These are phyloP conservation scores for Dendrobium officinale DNA, from an alignment of 106 monocot genomes.

Conservation along the genomic window DNA sequence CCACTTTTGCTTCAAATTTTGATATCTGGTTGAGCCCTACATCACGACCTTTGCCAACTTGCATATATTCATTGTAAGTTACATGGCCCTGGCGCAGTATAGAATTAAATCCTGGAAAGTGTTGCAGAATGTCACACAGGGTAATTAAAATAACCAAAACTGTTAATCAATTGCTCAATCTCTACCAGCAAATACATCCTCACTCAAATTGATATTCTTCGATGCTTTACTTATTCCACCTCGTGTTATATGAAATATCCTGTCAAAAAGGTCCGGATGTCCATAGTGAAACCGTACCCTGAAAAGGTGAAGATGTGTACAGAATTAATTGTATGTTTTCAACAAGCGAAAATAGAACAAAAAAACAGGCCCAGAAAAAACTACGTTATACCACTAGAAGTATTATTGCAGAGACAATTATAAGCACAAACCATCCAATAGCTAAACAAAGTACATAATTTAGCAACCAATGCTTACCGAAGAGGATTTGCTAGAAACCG, in stretches of 20 bases:
- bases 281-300: conserved; percentile 94
- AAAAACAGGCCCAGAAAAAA: too few relatives aligned
- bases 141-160: neutral
- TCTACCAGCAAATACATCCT: conserved; percentile 83
- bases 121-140: neutral
- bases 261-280: conserved; percentile 83
- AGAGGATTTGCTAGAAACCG: conserved; percentile 70
- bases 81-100: conserved; percentile 51
- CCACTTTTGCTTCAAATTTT: conserved; percentile 78
- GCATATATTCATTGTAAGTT: conserved; percentile 70
- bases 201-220: conserved; percentile 79
- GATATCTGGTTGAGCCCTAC: conserved; percentile 86
- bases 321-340: neutral
- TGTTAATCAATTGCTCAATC: neutral
- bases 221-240: conserved; percentile 92
- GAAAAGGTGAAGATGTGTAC: neutral
- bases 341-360: neutral
- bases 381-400: too few relatives aligned
- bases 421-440: neutral
- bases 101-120: conserved; percentile 61
- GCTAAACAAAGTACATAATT: neutral
- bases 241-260: conserved; percentile 77
- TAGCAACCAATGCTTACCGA: conserved; percentile 24
- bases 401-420: too few relatives aligned
- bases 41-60: conserved; percentile 84